Percentiles rank a stretch among this genome's conserved stretches.
These are phyloP conservation scores for Acacia confusa DNA, from an alignment of 306 rosid genomes.

Conservation along the genomic window DNA sequence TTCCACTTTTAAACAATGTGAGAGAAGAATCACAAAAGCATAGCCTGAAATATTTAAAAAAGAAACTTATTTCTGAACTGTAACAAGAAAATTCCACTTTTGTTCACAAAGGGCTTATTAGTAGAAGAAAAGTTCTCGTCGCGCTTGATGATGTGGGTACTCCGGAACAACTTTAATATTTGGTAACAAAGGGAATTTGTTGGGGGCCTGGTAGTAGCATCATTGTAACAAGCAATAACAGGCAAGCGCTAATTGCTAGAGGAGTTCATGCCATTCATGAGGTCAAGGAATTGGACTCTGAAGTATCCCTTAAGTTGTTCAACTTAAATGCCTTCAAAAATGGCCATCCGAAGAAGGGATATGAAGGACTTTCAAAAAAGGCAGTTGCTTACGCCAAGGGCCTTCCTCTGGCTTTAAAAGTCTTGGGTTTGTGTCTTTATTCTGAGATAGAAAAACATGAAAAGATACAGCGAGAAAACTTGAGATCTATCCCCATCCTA, in stretches of 20 bases:
- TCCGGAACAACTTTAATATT: background rate
- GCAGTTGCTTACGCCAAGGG: background rate
- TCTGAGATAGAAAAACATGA: background rate
- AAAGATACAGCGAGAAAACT: background rate
- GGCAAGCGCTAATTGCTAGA: background rate
- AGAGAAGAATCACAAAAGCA: background rate
- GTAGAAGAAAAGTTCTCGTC: slow-evolving; percentile 10
- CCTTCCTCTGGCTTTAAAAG: slow-evolving; percentile 11
- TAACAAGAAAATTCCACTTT: background rate
- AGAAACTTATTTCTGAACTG: slow-evolving; percentile 1
- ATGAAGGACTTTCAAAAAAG: background rate
- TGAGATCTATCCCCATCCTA: background rate
- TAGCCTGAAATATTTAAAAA: background rate
- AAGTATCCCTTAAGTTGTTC: background rate
- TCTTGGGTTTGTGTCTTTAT: background rate
- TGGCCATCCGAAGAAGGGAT: background rate
- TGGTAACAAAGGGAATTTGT: background rate
- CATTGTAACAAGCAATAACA: slow-evolving; percentile 26
- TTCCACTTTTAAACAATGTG: slow-evolving; percentile 21
- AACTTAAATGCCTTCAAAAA: slow-evolving; percentile 30
- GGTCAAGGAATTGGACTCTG: background rate
- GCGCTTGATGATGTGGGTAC: slow-evolving; percentile 27
- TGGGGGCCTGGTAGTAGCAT: slow-evolving; percentile 14
- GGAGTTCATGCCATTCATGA: slow-evolving; percentile 10
- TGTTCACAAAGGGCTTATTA: background rate